Percentiles rank a stretch among this genome's conserved stretches.
Conservation (phyloP, 2,329 filamentous ascomycete species). For the Verticillium longisporum region DNA sequence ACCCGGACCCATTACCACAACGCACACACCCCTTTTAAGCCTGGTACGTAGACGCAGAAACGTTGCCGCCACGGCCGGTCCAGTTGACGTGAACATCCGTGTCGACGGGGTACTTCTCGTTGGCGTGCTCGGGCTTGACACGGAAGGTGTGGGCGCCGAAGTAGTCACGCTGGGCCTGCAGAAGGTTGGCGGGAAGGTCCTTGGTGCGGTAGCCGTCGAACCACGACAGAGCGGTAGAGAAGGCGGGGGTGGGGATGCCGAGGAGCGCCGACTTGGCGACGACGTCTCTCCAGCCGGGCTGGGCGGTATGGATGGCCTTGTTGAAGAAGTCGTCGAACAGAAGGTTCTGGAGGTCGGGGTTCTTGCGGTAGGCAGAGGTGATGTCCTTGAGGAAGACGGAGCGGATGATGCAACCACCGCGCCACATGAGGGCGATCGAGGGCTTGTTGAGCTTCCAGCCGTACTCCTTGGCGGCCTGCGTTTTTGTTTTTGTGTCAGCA, state of each 20-base stretch:
- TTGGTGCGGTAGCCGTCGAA: conserved; percentile 98
- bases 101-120: conserved; percentile 72
- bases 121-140: conserved; percentile 75
- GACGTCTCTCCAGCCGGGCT: conserved; percentile 86
- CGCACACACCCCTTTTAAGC: conserved; percentile 52
- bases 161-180: conserved; percentile 99
- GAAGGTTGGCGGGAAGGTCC: conserved; percentile 93
- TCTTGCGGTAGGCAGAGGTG: conserved; percentile 88
- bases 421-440: conserved; percentile 99
- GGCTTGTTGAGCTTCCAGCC: conserved; percentile 99
- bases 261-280: conserved; percentile 87
- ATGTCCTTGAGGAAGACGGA: conserved; percentile 99
- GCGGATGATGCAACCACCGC: conserved; percentile 98
- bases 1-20: neutral
- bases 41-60: conserved; percentile 95
- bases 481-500: too few species aligned
- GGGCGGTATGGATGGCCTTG: conserved; percentile 95
- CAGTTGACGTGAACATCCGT: conserved; percentile 99
- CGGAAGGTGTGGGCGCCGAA: conserved; percentile 92
- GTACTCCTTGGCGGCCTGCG: conserved; percentile 87
- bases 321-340: conserved; percentile 99
- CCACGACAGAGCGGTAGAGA: conserved; percentile 96
- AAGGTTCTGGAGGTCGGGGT: conserved; percentile 94
- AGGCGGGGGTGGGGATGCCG: conserved; percentile 92
- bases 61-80: conserved; percentile 95